phyloP scores from a whole-genome alignment of 2,329 filamentous ascomycete species.

The Ceratocystis variospora region DNA sequence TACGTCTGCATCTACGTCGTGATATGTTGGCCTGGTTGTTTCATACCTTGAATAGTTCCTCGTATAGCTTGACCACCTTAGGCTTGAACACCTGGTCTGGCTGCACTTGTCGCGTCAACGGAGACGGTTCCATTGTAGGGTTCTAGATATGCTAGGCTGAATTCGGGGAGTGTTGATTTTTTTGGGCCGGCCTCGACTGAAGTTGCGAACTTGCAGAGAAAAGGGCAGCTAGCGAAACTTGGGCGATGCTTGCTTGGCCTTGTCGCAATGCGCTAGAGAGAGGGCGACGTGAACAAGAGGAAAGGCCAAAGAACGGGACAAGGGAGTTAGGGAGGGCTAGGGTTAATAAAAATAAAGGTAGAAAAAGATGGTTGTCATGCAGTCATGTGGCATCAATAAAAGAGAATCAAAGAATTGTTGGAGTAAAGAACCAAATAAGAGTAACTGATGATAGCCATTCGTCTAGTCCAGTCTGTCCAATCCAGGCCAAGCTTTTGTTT shows the following conservation, averaged over 20 bases:
- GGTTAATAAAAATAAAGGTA: neutral
- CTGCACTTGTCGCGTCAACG: constrained; percentile 79
- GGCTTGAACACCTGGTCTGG: constrained; percentile 75
- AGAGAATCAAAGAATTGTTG: neutral
- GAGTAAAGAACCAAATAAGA: neutral
- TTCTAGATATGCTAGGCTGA: neutral
- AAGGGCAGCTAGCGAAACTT: neutral
- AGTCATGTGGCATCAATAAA: neutral
- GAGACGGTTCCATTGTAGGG: constrained; percentile 67
- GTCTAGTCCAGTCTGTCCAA: neutral
- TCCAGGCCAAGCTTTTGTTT: neutral
- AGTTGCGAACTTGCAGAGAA: neutral
- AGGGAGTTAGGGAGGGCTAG: neutral
- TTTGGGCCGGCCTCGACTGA: neutral
- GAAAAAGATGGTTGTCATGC: neutral
- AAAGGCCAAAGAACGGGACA: neutral
- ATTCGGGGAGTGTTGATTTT: neutral
- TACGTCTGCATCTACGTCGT: neutral
- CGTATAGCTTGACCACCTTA: constrained; percentile 85
- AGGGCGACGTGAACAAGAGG: neutral
- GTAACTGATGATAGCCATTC: neutral
- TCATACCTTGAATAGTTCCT: constrained; percentile 61
- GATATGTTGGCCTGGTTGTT: neutral
- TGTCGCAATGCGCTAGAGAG: neutral
- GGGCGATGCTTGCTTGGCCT: neutral